phyloP scores from a whole-genome alignment of 352 stramenopile species.

The Phytophthora megakarya region DNA sequence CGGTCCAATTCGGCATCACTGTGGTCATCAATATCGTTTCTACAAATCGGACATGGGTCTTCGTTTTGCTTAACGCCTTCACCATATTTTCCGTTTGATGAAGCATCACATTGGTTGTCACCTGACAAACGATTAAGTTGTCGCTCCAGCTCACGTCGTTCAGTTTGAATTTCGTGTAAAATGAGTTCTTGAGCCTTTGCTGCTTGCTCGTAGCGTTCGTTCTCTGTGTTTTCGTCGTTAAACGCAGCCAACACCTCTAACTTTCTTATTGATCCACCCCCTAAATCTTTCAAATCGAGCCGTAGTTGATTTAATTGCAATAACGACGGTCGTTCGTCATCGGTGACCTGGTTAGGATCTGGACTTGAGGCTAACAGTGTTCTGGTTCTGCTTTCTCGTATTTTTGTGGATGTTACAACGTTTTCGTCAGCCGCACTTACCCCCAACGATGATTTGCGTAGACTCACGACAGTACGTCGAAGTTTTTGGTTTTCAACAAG shows the following conservation, averaged over 20 bases:
- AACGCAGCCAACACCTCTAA: constrained; percentile 26
- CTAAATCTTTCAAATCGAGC: constrained; percentile 32
- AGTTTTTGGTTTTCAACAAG: constrained; percentile 57
- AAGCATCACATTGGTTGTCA: constrained; percentile 12
- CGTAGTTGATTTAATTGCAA: constrained; percentile 42
- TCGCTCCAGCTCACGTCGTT: constrained; percentile 49
- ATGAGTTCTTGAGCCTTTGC: constrained; percentile 28
- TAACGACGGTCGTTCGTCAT: constrained; percentile 14
- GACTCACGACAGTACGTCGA: constrained; percentile 30
- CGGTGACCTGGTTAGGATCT: background rate
- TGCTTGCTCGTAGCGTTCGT: constrained; percentile 22
- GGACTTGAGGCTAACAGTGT: background rate
- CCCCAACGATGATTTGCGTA: constrained; percentile 23
- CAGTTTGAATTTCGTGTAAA: constrained; percentile 45
- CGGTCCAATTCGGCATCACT: constrained; percentile 57
- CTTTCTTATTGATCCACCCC: constrained; percentile 7
- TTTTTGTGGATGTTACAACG: background rate
- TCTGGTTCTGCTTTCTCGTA: background rate
- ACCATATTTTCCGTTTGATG: background rate
- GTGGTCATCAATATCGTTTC: constrained; percentile 58
- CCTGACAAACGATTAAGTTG: constrained; percentile 40
- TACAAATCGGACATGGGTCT: constrained; percentile 61
- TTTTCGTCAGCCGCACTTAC: constrained; percentile 5
- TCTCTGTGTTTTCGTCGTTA: constrained; percentile 19
- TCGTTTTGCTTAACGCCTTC: constrained; percentile 9